These are phyloP conservation scores for Aspergillus steynii DNA, from an alignment of 495 filamentous ascomycete genomes.

Conservation along the genomic window DNA sequence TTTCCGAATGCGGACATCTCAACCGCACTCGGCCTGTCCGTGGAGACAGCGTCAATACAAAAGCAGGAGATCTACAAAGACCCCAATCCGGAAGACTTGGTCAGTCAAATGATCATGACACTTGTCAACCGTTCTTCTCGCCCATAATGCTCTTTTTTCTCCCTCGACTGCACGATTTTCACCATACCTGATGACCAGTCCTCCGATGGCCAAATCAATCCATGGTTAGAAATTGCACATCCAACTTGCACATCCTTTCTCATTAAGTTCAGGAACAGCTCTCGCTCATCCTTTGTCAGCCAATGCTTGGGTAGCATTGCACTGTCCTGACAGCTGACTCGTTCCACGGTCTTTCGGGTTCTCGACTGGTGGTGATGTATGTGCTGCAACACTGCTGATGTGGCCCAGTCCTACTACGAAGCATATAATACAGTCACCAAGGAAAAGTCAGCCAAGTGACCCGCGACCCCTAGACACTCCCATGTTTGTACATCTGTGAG, in stretches of 20 bases:
- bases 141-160: neutral
- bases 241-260: neutral
- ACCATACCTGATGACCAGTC: neutral
- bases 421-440: neutral
- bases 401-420: neutral
- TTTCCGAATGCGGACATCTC: constrained; percentile 1
- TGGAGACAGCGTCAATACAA: neutral
- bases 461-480: neutral
- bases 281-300: neutral
- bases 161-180: neutral
- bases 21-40: neutral
- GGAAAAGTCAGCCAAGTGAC: neutral
- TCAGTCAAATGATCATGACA: neutral
- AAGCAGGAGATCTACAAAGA: neutral
- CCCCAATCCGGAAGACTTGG: neutral
- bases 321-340: neutral
- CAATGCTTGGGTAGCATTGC: constrained; percentile 6
- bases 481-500: neutral
- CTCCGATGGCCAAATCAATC: neutral
- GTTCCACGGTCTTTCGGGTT: constrained; percentile 1
- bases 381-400: constrained; percentile 2
- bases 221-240: neutral
- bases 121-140: neutral
- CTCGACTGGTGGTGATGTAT: constrained; percentile 11
- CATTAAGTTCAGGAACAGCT: neutral